These are phyloP conservation scores for Solanum piurae DNA, from an alignment of 257 asterid species.

Conservation along the genomic window DNA sequence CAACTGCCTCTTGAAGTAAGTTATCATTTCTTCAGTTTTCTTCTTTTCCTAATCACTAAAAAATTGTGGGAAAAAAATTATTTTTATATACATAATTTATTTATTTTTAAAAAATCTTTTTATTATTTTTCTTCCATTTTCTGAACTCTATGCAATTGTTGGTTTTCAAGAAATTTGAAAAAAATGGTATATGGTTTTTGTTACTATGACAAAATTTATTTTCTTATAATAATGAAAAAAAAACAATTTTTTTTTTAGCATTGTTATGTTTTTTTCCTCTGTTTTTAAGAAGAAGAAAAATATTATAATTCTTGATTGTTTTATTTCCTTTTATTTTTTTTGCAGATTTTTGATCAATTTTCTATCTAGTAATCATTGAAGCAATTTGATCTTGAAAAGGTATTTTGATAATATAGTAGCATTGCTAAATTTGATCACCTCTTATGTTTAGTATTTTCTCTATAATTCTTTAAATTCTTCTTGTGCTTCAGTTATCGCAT, in stretches of 20 bases:
- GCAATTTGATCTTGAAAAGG: background rate
- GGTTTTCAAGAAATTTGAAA: background rate
- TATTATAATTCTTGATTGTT: background rate
- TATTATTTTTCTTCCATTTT: background rate
- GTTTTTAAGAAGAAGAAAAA: background rate
- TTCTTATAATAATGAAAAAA: background rate
- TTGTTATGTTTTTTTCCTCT: background rate
- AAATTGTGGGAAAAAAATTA: background rate
- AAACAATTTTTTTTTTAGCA: background rate
- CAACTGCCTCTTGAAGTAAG: conserved; percentile 2
- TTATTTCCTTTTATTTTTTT: background rate
- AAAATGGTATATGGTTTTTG: background rate
- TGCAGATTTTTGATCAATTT: background rate
- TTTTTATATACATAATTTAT: background rate
- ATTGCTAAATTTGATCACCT: background rate
- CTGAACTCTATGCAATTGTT: background rate
- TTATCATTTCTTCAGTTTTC: background rate
- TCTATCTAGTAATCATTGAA: background rate
- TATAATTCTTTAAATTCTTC: background rate
- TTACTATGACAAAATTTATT: background rate
- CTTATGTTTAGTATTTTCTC: background rate
- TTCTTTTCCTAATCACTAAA: background rate
- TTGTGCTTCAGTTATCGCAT: background rate
- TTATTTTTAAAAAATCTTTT: background rate
- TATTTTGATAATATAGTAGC: background rate